Conservation (phyloP, 2,329 filamentous ascomycete species). For the Sporothrix variecibatus region DNA sequence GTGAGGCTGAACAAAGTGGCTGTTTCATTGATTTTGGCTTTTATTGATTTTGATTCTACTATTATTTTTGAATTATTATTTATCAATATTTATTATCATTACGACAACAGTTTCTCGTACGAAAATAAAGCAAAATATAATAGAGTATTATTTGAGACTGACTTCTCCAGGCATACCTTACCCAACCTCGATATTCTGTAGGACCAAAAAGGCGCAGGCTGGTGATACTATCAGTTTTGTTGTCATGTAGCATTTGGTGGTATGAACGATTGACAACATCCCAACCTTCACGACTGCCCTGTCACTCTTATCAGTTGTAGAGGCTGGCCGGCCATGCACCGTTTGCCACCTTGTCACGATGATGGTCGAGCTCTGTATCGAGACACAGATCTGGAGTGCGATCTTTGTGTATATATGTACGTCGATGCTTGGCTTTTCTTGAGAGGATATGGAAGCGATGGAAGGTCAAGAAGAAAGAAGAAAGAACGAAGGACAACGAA, state of each 20-base stretch:
- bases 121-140: no score
- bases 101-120: no score
- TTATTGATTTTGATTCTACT: not conserved
- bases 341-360: not conserved
- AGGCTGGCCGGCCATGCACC: not conserved
- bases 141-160: no score
- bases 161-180: no score
- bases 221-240: not conserved
- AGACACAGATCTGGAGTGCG: not conserved
- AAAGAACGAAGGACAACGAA: not conserved
- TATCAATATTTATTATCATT: no score
- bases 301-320: not conserved
- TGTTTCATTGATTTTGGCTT: not conserved
- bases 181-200: not conserved
- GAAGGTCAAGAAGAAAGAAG: not conserved
- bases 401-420: not conserved
- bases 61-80: not conserved
- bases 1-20: not conserved
- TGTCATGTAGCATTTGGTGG: no score
- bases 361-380: no score
- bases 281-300: not conserved
- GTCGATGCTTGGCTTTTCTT: not conserved
- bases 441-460: not conserved
- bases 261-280: no score
- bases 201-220: not conserved